Evolutionary conservation across 2,329 filamentous ascomycete species (phyloP).

Genomic region (Ceratocystis destructans): DNA sequence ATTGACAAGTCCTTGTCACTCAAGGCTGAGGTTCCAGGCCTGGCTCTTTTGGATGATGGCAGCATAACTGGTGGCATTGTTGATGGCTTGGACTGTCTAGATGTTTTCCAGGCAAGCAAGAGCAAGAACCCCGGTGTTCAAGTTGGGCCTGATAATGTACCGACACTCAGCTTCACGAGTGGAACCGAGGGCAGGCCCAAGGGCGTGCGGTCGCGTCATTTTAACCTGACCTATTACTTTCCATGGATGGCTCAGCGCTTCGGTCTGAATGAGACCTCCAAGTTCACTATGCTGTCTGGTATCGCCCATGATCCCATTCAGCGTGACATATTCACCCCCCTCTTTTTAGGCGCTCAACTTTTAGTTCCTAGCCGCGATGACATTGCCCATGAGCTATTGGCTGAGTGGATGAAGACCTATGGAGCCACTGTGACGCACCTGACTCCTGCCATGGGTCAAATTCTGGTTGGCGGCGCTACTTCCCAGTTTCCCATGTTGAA

Average conservation of each 20-base stretch:
- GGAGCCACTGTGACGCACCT: constrained; percentile 70
- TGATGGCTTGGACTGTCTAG: constrained; percentile 54
- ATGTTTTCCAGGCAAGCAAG: constrained; percentile 36
- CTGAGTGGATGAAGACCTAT: constrained; percentile 74
- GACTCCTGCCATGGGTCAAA: constrained; percentile 93
- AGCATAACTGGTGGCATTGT: constrained; percentile 52
- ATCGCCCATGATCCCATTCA: constrained; percentile 55
- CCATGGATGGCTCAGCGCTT: constrained; percentile 87
- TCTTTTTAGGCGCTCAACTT: constrained; percentile 71
- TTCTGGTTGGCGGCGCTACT: constrained; percentile 71
- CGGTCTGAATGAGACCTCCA: constrained; percentile 53
- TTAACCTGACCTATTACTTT: constrained; percentile 72
- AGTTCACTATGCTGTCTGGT: constrained; percentile 72
- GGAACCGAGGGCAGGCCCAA: constrained; percentile 71
- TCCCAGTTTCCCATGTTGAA: constrained; percentile 65
- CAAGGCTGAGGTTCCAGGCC: constrained; percentile 58
- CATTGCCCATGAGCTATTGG: constrained; percentile 72
- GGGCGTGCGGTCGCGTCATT: constrained; percentile 79
- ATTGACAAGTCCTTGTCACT: constrained; percentile 60
- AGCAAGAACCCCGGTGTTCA: constrained; percentile 52
- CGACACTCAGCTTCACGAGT: constrained; percentile 60
- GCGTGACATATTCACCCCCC: constrained; percentile 72
- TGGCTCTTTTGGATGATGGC: constrained; percentile 60
- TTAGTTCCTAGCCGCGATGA: constrained; percentile 68
- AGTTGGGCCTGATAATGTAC: constrained; percentile 74